A percentile compares a stretch with the other conserved stretches of the same genome.
Conservation (phyloP, 78 protist species). For the Salpingoeca rosetta region DNA sequence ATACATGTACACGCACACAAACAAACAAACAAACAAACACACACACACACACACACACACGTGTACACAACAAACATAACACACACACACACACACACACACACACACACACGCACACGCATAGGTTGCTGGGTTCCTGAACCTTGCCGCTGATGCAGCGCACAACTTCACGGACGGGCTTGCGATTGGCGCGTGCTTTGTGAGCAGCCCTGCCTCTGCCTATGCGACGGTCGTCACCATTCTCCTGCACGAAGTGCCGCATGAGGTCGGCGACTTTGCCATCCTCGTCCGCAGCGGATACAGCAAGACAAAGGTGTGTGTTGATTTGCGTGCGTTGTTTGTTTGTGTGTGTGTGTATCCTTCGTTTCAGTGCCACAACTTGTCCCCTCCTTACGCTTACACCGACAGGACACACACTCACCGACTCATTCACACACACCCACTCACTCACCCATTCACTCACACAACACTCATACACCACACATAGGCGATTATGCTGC, state of each 20-base stretch:
- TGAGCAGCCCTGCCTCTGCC: slow-evolving; percentile 6
- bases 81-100: too few relatives aligned
- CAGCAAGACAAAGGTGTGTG: not conserved
- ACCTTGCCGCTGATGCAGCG: slow-evolving; percentile 44
- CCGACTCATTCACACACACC: not conserved
- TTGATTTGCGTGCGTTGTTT: too few relatives aligned
- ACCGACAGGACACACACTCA: too few relatives aligned
- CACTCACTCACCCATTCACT: not conserved
- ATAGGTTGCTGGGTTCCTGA: slow-evolving; percentile 16
- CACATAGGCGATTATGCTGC: slow-evolving; percentile 25
- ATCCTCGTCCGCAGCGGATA: slow-evolving; percentile 45
- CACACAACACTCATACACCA: too few relatives aligned
- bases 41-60: too few relatives aligned
- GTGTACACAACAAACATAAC: too few relatives aligned
- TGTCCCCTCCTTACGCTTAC: too few relatives aligned
- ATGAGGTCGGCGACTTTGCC: slow-evolving; percentile 63
- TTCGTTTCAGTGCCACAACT: too few relatives aligned
- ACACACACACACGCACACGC: too few relatives aligned
- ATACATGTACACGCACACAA: too few relatives aligned
- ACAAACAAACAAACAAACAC: too few relatives aligned
- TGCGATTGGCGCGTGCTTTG: slow-evolving; percentile 49
- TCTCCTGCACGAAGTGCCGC: slow-evolving; percentile 60
- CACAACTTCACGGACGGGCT: slow-evolving; percentile 68
- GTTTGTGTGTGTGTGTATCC: not conserved
- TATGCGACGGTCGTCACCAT: slow-evolving; percentile 32